Evolutionary conservation across 495 filamentous ascomycete species (phyloP), one percentile per base, ranked within the genome.

Genomic region (Penicillium cinerascens): DNA sequence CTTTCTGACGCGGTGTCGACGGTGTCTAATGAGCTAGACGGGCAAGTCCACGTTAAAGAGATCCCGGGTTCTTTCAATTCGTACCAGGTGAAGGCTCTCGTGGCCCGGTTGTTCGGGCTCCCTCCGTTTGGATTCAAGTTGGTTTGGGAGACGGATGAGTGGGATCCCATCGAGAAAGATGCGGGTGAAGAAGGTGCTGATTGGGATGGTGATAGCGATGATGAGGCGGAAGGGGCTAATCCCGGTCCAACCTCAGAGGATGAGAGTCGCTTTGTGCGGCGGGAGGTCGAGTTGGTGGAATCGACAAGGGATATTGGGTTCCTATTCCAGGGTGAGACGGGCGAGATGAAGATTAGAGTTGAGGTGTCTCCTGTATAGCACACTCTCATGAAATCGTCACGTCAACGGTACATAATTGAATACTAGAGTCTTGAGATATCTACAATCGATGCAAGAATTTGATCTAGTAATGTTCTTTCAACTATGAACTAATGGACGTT

Each of bases 231-330:
- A 20, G 43, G 17, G 17, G 33, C n/a, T n/a, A 35, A 26, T 33
- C 48, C 23, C 1, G 36, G 42, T 27, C 42, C 47, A 3, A 22
- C 5, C 7, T 10, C 22, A 10, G 42, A 23, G 8, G 47, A 75
- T 6, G 71, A 49, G 17, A 64, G 59, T 15, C 60, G 79, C 57
- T 89, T 84, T 77, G 77, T 87, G 35, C 81, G 82, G 60, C 71
- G 91, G 56, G 89, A 95, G 65, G 82, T 88, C 38, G 89, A 92
- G 68, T 70, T 97, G 49, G 82, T 84, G 55, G 87, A 93, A 61
- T 87, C 88, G 38, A 90, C 88, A 10, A 79, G 87, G 59, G 82
- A 87, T 67, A 78, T 96, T 61, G 90, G 89, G 10, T 92, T 87
- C 60, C 88, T 84, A 74, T 80, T 96, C 49, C 89, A 95, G 54